Evolutionary conservation across 2,329 filamentous ascomycete genomes (phyloP).

Genomic region (Fusarium sp.): DNA sequence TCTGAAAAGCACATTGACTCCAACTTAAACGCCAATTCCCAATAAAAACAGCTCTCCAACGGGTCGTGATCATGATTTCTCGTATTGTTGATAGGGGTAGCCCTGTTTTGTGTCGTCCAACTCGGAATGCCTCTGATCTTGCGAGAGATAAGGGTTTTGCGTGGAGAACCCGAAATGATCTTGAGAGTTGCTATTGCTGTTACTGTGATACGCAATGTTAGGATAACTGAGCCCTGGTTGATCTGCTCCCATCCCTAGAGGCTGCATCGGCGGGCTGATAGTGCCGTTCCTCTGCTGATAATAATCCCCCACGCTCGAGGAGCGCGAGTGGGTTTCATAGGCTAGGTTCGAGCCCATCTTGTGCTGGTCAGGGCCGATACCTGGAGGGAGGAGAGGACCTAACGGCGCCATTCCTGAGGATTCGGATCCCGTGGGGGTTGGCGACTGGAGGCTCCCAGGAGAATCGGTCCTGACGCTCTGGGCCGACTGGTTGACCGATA

Average conservation of each 20-base stretch:
- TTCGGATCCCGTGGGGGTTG: constrained; percentile 28
- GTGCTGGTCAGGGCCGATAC: constrained; percentile 14
- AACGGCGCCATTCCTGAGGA: constrained; percentile 20
- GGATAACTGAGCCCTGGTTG: constrained; percentile 26
- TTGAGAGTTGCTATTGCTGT: constrained; percentile 33
- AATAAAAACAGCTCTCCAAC: neutral
- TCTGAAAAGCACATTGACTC: constrained; percentile 17
- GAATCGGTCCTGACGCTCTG: constrained; percentile 23
- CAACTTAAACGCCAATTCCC: neutral
- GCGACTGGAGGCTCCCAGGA: constrained; percentile 20
- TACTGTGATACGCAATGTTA: constrained; percentile 32
- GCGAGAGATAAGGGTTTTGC: constrained; percentile 28
- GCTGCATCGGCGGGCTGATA: constrained; percentile 3
- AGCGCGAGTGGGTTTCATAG: constrained; percentile 21
- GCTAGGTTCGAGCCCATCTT: constrained; percentile 12
- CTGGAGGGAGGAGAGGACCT: constrained; percentile 31
- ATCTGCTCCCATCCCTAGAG: constrained; percentile 4
- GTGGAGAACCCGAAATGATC: constrained; percentile 36
- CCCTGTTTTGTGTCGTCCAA: constrained; percentile 19
- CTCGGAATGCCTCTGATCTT: constrained; percentile 19
- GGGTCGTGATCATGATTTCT: constrained; percentile 1
- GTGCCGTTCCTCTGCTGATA: constrained; percentile 17
- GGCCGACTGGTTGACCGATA: constrained; percentile 30
- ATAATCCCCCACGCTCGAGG: constrained; percentile 13
- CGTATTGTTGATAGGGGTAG: constrained; percentile 13